These are phyloP conservation scores for Pseudogymnoascus sp. DNA, from an alignment of 2,329 filamentous ascomycete genomes.

Conservation along the genomic window DNA sequence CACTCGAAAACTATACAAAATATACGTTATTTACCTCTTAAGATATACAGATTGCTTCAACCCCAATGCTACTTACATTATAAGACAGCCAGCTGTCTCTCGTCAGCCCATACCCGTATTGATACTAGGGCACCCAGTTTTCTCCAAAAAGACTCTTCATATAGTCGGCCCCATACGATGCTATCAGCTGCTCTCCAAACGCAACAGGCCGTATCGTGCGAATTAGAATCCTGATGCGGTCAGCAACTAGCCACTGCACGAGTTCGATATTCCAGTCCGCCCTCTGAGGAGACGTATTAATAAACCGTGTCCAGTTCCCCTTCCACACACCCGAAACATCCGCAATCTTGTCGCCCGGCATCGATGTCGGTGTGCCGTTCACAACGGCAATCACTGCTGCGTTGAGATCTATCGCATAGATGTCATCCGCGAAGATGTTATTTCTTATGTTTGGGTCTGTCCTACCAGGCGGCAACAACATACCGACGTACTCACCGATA, in stretches of 20 bases:
- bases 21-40: background rate
- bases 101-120: too few relatives aligned
- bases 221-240: background rate
- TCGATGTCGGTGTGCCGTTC: background rate
- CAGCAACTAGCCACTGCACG: background rate
- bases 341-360: background rate
- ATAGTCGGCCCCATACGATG: background rate
- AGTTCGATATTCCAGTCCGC: background rate
- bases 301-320: conserved; percentile 1
- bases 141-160: background rate
- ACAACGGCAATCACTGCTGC: background rate
- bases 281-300: background rate
- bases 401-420: conserved; percentile 1
- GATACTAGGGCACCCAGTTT: background rate
- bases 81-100: background rate
- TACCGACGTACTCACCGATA: background rate
- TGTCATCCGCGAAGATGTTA: background rate
- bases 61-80: background rate
- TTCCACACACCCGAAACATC: background rate
- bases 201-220: background rate
- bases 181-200: background rate
- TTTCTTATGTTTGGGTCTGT: background rate
- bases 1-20: background rate
- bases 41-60: background rate
- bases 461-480: background rate